phyloP scores from a whole-genome alignment of 495 filamentous ascomycete species.

The Aspergillus bridgeri region DNA sequence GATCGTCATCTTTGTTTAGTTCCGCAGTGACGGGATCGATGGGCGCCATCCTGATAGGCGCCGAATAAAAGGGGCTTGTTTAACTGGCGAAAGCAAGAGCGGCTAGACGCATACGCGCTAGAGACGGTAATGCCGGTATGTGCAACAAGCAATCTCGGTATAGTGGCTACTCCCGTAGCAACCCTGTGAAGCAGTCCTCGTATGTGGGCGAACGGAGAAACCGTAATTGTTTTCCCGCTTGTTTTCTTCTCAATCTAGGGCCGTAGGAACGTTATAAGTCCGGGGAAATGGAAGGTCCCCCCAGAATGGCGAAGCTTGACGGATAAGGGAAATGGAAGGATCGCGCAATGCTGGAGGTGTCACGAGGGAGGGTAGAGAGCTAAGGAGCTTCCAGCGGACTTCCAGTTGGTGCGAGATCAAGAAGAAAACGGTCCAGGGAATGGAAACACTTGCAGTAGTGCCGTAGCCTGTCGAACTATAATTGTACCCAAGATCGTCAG shows the following conservation, averaged over 20 bases:
- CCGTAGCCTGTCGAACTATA: neutral
- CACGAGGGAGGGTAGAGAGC: conserved; percentile 1
- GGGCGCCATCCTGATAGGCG: conserved; percentile 25
- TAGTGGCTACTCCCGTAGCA: neutral
- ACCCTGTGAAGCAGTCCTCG: neutral
- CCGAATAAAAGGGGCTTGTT: neutral
- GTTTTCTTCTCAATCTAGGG: neutral
- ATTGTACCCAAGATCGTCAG: neutral
- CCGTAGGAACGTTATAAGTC: conserved; percentile 6
- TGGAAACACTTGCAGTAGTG: neutral
- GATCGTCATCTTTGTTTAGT: conserved; percentile 35
- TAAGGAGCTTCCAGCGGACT: no score
- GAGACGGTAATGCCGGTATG: neutral
- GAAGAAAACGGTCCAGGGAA: neutral
- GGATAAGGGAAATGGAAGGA: conserved; percentile 6
- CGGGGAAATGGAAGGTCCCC: neutral
- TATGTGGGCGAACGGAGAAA: neutral
- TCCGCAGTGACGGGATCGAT: conserved; percentile 27
- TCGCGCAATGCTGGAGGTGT: neutral
- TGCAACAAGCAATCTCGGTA: neutral
- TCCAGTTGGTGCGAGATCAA: conserved; percentile 1
- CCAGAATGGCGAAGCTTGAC: neutral
- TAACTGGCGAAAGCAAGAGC: neutral
- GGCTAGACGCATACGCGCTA: neutral
- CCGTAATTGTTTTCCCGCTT: conserved; percentile 3